Percentiles rank a stretch among this genome's conserved stretches.
Evolutionary conservation across 345 rosid genomes (phyloP).

Genomic region (Passiflora organensis): DNA sequence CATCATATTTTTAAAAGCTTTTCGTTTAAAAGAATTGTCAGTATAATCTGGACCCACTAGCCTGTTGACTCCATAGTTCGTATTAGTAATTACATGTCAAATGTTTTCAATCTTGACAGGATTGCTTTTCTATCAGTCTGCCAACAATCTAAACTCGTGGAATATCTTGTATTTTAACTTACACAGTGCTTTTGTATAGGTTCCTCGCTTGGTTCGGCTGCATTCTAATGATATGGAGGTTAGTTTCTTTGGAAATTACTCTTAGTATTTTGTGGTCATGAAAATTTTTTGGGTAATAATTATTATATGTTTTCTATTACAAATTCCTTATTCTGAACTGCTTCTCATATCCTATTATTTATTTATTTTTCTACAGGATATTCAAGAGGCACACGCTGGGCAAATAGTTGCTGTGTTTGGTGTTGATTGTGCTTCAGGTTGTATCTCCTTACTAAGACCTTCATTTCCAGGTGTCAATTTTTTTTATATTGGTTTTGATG

Average conservation of each 20-base stretch:
- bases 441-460: neutral
- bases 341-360: conserved; percentile 5
- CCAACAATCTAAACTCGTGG: neutral
- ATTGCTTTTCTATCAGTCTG: neutral
- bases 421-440: conserved; percentile 98
- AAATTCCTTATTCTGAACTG: neutral
- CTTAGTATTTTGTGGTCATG: neutral
- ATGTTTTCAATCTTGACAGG: neutral
- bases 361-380: conserved; percentile 52
- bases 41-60: too few species aligned
- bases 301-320: neutral
- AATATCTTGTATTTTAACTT: neutral
- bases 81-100: too few species aligned
- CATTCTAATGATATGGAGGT: conserved; percentile 99
- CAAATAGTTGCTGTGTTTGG: conserved; percentile 99
- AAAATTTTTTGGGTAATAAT: neutral
- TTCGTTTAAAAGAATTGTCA: too few species aligned
- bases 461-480: too few species aligned
- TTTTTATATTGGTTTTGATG: neutral
- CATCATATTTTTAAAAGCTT: too few species aligned
- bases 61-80: too few species aligned
- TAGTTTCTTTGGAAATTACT: conserved; percentile 18
- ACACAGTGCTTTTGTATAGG: conserved; percentile 39
- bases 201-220: conserved; percentile 94
- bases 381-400: conserved; percentile 98